These are phyloP conservation scores for Podospora didyma DNA, from an alignment of 495 filamentous ascomycete genomes.

Conservation along the genomic window DNA sequence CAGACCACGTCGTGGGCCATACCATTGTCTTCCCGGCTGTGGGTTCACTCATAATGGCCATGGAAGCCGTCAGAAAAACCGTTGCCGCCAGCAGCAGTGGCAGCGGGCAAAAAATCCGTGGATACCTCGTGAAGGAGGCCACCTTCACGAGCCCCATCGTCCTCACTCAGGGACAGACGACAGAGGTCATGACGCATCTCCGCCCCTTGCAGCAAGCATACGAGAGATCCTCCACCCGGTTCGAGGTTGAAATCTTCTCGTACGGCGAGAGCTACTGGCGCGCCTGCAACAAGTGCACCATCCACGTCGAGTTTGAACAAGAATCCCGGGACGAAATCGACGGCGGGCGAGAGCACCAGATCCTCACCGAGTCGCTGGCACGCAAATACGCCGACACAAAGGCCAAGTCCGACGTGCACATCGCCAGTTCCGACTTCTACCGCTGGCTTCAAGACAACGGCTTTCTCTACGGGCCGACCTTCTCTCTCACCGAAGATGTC, in stretches of 20 bases:
- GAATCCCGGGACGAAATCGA: slow-evolving; percentile 17
- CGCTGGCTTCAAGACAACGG: slow-evolving; percentile 22
- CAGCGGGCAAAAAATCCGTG: slow-evolving; percentile 8
- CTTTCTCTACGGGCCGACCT: slow-evolving; percentile 23
- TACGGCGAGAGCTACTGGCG: slow-evolving; percentile 19
- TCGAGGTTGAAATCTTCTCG: slow-evolving; percentile 24
- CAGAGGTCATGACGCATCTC: slow-evolving; percentile 29
- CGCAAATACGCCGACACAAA: too few species aligned
- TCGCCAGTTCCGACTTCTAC: slow-evolving; percentile 25
- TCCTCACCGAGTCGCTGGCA: slow-evolving; percentile 13
- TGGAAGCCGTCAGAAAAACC: slow-evolving; percentile 40
- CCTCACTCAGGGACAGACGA: slow-evolving; percentile 23
- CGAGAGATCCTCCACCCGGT: slow-evolving; percentile 23
- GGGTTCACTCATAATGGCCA: slow-evolving; percentile 49
- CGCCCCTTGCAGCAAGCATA: slow-evolving; percentile 15
- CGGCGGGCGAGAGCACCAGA: not conserved
- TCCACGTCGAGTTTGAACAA: slow-evolving; percentile 29
- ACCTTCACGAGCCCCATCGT: slow-evolving; percentile 32
- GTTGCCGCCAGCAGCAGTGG: slow-evolving; percentile 4
- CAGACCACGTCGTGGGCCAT: slow-evolving; percentile 36
- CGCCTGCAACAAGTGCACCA: slow-evolving; percentile 27
- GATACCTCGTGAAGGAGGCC: slow-evolving; percentile 32
- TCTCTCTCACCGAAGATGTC: slow-evolving; percentile 25
- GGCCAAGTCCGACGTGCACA: too few species aligned
- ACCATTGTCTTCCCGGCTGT: slow-evolving; percentile 51